phyloP scores from a whole-genome alignment of 306 rosid species.

The Gastrolobium bilobum region DNA sequence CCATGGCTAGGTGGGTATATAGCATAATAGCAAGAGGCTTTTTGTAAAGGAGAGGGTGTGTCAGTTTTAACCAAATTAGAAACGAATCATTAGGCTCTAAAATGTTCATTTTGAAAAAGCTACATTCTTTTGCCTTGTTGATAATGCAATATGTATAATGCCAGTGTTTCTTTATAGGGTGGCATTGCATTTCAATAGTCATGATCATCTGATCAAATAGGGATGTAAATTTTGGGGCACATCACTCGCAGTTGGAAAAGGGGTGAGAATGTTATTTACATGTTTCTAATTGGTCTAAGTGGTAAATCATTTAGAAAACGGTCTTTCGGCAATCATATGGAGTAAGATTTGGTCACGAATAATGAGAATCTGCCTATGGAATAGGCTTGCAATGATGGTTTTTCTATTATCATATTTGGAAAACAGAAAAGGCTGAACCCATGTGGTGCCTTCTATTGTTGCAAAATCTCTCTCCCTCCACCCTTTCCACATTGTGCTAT shows the following conservation, averaged over 20 bases:
- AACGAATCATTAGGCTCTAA: slow-evolving; percentile 44
- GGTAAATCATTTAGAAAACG: slow-evolving; percentile 39
- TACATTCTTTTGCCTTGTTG: not conserved
- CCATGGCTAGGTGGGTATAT: not conserved
- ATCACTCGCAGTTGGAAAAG: not conserved
- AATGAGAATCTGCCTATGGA: slow-evolving; percentile 59
- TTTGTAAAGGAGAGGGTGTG: slow-evolving; percentile 27
- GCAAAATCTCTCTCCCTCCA: slow-evolving; percentile 29
- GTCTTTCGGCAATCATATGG: slow-evolving; percentile 57
- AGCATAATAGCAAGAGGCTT: slow-evolving; percentile 9
- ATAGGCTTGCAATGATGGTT: slow-evolving; percentile 65
- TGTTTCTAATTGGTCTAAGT: slow-evolving; percentile 31
- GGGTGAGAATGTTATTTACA: not conserved
- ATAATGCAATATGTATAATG: not conserved
- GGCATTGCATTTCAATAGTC: slow-evolving; percentile 38
- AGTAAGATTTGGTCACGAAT: slow-evolving; percentile 61
- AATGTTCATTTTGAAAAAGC: slow-evolving; percentile 43
- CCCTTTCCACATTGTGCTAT: not conserved
- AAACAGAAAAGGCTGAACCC: slow-evolving; percentile 64
- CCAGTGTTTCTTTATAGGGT: not conserved
- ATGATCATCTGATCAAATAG: slow-evolving; percentile 45
- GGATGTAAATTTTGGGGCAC: slow-evolving; percentile 34
- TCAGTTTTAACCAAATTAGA: slow-evolving; percentile 53
- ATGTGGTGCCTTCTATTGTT: slow-evolving; percentile 58
- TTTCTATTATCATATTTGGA: slow-evolving; percentile 52